These are phyloP conservation scores for Somion occarium DNA, from an alignment of 1,284 basidiomycete genomes.

Conservation along the genomic window DNA sequence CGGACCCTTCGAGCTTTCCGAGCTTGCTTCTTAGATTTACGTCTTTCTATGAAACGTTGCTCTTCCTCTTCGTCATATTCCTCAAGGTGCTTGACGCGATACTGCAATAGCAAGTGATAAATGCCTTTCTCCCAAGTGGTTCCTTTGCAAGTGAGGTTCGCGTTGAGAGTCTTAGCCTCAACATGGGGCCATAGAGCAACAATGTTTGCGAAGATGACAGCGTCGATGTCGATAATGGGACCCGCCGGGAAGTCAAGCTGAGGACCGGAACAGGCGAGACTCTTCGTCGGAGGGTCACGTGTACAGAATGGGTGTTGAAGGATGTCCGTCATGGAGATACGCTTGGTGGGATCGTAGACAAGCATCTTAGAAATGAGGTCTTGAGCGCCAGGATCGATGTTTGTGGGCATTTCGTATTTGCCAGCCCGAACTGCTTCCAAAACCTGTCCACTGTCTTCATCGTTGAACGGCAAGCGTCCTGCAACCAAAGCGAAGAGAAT, in stretches of 20 bases:
- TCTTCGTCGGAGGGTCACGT: constrained; percentile 53
- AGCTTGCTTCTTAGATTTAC: constrained; percentile 24
- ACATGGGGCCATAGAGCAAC: constrained; percentile 86
- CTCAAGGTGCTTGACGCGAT: constrained; percentile 67
- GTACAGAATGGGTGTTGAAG: constrained; percentile 87
- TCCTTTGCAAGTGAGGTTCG: constrained; percentile 57
- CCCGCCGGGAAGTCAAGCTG: constrained; percentile 63
- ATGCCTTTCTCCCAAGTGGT: constrained; percentile 92
- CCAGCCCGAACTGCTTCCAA: constrained; percentile 86
- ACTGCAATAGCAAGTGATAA: constrained; percentile 81
- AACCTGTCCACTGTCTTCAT: constrained; percentile 72
- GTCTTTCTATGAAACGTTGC: constrained; percentile 25
- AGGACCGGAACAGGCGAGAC: constrained; percentile 50
- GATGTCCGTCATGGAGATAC: constrained; percentile 90
- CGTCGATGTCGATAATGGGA: constrained; percentile 76
- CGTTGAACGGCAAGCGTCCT: constrained; percentile 93
- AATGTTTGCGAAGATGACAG: constrained; percentile 88
- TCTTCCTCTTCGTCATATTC: constrained; percentile 61
- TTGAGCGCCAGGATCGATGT: constrained; percentile 74
- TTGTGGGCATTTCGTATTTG: constrained; percentile 77
- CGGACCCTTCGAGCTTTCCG: constrained; percentile 11
- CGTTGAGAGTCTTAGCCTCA: constrained; percentile 66
- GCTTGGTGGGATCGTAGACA: constrained; percentile 72
- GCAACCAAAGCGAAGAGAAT: constrained; percentile 91
- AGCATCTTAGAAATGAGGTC: constrained; percentile 89